These are phyloP conservation scores for Ceratocystis variospora DNA, from an alignment of 2,329 filamentous ascomycete species.

Conservation along the genomic window DNA sequence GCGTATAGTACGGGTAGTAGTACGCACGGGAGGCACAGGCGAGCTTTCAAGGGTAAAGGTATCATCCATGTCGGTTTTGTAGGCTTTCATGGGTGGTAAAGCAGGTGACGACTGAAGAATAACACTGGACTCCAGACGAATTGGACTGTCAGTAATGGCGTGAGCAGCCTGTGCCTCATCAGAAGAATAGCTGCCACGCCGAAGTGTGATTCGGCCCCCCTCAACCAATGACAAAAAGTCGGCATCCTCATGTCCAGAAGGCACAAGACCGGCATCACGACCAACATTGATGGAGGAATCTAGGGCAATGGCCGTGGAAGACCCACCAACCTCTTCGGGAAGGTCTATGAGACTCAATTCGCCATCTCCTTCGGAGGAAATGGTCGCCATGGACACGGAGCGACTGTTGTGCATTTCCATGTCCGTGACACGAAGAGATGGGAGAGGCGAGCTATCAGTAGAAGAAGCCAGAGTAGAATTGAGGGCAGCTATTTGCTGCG, in stretches of 20 bases:
- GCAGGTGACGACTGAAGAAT: constrained; percentile 13
- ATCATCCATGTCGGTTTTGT: constrained; percentile 11
- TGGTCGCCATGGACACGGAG: constrained; percentile 11
- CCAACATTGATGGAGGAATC: constrained; percentile 13
- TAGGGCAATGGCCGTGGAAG: constrained; percentile 1
- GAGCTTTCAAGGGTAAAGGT: constrained; percentile 15
- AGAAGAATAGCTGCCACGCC: constrained; percentile 11
- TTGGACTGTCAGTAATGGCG: constrained; percentile 9
- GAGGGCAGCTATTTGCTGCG: neutral
- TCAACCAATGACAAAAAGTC: constrained; percentile 11
- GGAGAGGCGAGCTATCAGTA: constrained; percentile 8
- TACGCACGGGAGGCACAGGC: constrained; percentile 10
- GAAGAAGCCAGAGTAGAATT: neutral
- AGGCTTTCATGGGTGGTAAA: constrained; percentile 8
- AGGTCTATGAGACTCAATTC: constrained; percentile 13
- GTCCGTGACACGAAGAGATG: constrained; percentile 13
- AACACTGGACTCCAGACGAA: constrained; percentile 13
- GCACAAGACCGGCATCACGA: constrained; percentile 2
- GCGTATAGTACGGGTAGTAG: constrained; percentile 9
- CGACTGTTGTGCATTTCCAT: neutral
- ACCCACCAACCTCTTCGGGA: neutral
- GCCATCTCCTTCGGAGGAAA: neutral
- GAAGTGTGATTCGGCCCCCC: constrained; percentile 6
- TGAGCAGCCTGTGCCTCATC: neutral
- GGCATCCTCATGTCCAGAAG: constrained; percentile 1